phyloP scores from a whole-genome alignment of 441 rosid species.

The Daphne laureola region DNA sequence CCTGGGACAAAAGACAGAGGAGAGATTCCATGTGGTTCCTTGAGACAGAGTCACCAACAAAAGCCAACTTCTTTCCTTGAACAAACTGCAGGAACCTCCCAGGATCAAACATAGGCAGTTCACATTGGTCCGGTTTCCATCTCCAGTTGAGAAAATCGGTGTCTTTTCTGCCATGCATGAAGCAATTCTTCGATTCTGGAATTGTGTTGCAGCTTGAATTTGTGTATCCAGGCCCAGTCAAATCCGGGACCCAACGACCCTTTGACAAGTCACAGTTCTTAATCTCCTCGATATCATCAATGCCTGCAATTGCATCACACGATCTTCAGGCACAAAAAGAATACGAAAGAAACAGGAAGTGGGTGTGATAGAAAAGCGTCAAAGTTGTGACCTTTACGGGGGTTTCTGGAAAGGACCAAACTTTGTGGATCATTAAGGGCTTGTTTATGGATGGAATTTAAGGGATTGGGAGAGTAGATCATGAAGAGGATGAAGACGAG shows the following conservation, averaged over 20 bases:
- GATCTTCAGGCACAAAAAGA: background rate
- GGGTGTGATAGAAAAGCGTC: constrained; percentile 13
- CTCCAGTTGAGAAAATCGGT: constrained; percentile 65
- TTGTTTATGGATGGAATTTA: constrained; percentile 15
- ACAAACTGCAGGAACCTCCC: constrained; percentile 42
- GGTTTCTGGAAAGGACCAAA: constrained; percentile 4
- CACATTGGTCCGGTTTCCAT: constrained; percentile 81
- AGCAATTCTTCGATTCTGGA: constrained; percentile 66
- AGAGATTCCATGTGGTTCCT: constrained; percentile 85
- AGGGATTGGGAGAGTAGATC: constrained; percentile 38
- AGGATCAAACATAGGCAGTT: constrained; percentile 61
- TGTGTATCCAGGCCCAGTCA: constrained; percentile 41
- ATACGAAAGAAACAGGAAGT: background rate
- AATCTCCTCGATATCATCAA: constrained; percentile 15
- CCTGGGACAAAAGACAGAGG: constrained; percentile 77
- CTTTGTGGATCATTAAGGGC: constrained; percentile 16
- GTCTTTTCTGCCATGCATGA: constrained; percentile 60
- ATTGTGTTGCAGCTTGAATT: constrained; percentile 59
- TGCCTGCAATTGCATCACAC: constrained; percentile 10
- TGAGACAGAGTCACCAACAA: constrained; percentile 85
- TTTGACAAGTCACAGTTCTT: constrained; percentile 45
- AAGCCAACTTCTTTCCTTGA: constrained; percentile 66
- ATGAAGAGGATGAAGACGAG: constrained; percentile 36
- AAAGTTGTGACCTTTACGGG: background rate
- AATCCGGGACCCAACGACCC: constrained; percentile 72